Base-by-base conservation (phyloP, 805 yeast genomes). In the Kuraishia piskuri region DNA sequence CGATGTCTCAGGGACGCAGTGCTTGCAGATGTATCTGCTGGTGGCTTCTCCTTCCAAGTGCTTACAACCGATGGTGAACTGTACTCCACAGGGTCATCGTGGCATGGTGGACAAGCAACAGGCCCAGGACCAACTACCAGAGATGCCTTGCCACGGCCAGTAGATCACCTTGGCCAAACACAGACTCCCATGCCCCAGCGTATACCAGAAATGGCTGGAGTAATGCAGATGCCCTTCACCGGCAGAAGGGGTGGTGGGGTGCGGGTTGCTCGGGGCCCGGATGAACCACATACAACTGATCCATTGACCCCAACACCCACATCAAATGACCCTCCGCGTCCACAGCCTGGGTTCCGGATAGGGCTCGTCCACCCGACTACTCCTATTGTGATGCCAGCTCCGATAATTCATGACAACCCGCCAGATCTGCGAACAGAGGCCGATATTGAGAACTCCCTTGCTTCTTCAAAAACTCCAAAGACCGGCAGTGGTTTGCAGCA, bases 11-110 rank as follows among this genome's bases (percentile, higher is more conserved):
- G 69, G 4, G 61, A 68, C 2, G 57, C 62, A 22, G 57, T 68
- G 2, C 63, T 78, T 1, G 61, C 74, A 0, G 84, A 80, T 57
- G 68, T 85, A 0, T 70, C 78, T 22, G 82, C 83, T 8, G 86
- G 86, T 26, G 92, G 92, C 1, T 85, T 75, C 60, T 76, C 83
- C 3, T 80, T 83, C 56, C 81, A 82, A 51, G 68, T 86, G 2
- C 67, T 86, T 37, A 77, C 86, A 0, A 71, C 73, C 25, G 64
- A 73, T 0, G 90, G 91, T 0, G 68, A 75, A 4, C 61, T 86
- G 5, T 84, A 73, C 63, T 73, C 72, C 31, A 78, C 86, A 4
- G 89, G 86, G 0, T 58, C 65, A 36, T 69, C 67, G 12, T 71
- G 69, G 63, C 69, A 72, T 50, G 75, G 73, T 7, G 76, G 76